Base-by-base conservation (phyloP, 176 grass and related monocot species). In the Aegilops bicornis region DNA sequence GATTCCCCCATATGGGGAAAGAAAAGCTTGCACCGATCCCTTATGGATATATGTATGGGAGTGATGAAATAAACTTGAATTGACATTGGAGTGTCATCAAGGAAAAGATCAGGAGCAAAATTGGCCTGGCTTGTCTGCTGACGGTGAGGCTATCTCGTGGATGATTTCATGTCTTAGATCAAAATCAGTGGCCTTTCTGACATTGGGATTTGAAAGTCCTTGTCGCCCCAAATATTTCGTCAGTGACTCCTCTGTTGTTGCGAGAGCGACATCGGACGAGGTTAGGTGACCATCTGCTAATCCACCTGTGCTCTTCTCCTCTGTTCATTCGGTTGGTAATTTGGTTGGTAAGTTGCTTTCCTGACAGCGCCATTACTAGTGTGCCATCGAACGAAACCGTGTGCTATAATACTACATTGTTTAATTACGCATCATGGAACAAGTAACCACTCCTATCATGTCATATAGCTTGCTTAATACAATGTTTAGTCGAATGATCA, bases 311-410 rank as follows among this genome's bases (percentile, higher is more conserved):
- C 33, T 64, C 73, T 24, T 66, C 33, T 64, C 73, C 24, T 66
- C 24, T 58, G 19, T 58, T 58, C 54, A 58, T 22, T 22, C 19
- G 19, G 19, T 3, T 59, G 67, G 37, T 67, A n/a, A 72, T 13
- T 22, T 72, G 56, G 80, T 87, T 87, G 74, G 59, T 79, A 86
- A 79, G 79, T 13, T 71, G 79, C 72, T 86, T 86, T 90, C 84
- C 54, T 83, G 79, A 87, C 89, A 73, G 79, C 65, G 32, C 1
- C 72, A 16, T 78, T 32, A 47, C 54, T 58, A 20, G 58, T 47
- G 15, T 45, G 29, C 29, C 50, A 40, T 45, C 79, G 39, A n/a
- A 43, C 29, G 9, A 30, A 82, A 35, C 31, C 15, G 25, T 45
- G 66, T 83, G 84, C 73, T 12, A 40, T 40, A 68, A 9, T 33